Evolutionary conservation across 2,329 filamentous ascomycete genomes (phyloP).

Genomic region (Diplodia seriata): DNA sequence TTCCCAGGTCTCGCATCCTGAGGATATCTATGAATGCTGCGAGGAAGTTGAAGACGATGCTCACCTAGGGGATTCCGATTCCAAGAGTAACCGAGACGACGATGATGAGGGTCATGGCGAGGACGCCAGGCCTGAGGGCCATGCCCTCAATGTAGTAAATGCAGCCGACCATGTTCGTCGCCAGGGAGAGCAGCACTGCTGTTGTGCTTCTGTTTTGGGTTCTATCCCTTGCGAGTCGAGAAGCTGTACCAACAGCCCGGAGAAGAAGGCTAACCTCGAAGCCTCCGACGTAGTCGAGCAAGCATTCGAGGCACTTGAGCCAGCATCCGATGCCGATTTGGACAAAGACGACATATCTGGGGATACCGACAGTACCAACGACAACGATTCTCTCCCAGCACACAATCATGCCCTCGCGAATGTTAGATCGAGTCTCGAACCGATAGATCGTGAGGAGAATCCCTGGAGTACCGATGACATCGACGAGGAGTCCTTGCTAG

Average conservation of each 20-base stretch:
- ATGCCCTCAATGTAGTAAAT: not conserved
- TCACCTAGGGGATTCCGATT: too few species aligned
- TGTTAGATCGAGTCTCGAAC: too few species aligned
- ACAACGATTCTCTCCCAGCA: not conserved
- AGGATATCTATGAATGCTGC: not conserved
- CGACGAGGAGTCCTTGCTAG: slow-evolving; percentile 44
- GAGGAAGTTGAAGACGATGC: too few species aligned
- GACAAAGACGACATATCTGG: not conserved
- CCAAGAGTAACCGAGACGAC: too few species aligned
- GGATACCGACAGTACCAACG: not conserved
- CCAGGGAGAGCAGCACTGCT: not conserved
- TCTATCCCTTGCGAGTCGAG: not conserved
- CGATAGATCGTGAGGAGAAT: not conserved
- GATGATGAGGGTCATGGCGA: too few species aligned
- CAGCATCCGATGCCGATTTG: not conserved
- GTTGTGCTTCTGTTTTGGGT: not conserved
- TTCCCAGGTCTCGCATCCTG: not conserved
- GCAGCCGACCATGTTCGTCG: not conserved
- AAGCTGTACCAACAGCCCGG: not conserved
- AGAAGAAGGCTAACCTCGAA: not conserved
- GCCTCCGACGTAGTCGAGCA: not conserved
- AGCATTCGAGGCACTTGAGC: not conserved
- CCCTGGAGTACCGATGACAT: slow-evolving; percentile 34
- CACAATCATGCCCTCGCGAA: too few species aligned
- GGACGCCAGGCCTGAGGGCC: not conserved